Evolutionary conservation across 1,139 yeast genomes (phyloP).

Genomic region (Lodderomyces parapsilosis): DNA sequence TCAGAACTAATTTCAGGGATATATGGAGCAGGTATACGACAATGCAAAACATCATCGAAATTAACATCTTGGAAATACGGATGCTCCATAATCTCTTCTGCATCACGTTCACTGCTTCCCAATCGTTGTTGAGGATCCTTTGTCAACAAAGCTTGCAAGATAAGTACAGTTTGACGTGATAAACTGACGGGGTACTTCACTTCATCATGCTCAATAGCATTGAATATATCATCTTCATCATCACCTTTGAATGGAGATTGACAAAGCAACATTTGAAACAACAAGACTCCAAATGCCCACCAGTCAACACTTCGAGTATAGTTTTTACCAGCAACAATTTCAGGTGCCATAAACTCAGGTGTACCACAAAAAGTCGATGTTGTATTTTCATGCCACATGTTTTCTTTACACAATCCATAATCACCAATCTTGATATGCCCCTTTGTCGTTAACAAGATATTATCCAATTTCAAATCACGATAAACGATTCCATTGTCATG

Average conservation of each 20-base stretch:
- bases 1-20: constrained; percentile 79
- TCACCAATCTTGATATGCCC: constrained; percentile 99
- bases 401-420: constrained; percentile 94
- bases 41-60: constrained; percentile 78
- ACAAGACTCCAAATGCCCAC: constrained; percentile 99
- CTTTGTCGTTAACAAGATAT: constrained; percentile 78
- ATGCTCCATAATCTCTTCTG: constrained; percentile 91
- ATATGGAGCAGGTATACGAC: constrained; percentile 81
- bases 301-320: constrained; percentile 96
- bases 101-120: constrained; percentile 87
- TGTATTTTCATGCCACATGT: constrained; percentile 88
- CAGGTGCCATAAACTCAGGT: constrained; percentile 99
- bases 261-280: constrained; percentile 93
- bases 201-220: constrained; percentile 96
- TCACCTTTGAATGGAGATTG: constrained; percentile 98
- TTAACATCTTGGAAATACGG: constrained; percentile 88
- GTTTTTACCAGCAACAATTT: constrained; percentile 86
- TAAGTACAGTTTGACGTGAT: constrained; percentile 96
- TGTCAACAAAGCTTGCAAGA: constrained; percentile 84
- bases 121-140: constrained; percentile 83
- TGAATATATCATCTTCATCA: constrained; percentile 96
- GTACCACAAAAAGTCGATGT: constrained; percentile 98
- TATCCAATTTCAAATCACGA: constrained; percentile 94
- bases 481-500: constrained; percentile 96
- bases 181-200: constrained; percentile 97